Evolutionary conservation across 2,329 filamentous ascomycete genomes (phyloP), one percentile per base, ranked within the genome.

Genomic region (Onygenales sp.): DNA sequence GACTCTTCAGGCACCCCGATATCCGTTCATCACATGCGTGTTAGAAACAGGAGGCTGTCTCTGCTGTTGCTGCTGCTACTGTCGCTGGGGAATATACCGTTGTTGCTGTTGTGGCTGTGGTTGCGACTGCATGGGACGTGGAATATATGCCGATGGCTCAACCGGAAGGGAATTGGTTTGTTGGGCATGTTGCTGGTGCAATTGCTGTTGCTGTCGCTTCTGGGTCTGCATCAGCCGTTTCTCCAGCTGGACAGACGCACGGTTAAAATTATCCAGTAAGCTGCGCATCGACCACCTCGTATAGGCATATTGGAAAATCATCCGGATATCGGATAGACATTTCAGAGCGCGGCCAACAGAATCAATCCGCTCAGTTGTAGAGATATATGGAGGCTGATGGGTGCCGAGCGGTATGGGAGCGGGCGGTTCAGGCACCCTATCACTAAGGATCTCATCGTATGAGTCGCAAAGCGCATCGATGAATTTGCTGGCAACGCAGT

Each of bases 401-500:
- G 64, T 66, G 2, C 67, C 68, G 6, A 59, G 55, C 13, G 68
- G 64, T 33, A 66, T 58, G 5, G 58, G 42, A 1, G 51, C 14
- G 17, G 68, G 63, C 43, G 63, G 59, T 14, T 57, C 58, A 2
- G 68, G 66, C 9, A 69, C 54, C 13, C 57, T 54, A 11, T 61
- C 59, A 51, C 61, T 64, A 32, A 76, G 59, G 14, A 76, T 60
- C 9, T 69, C 55, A 50, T 82, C 76, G 42, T 75, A 73, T 59
- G 78, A 76, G n/a, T 76, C 72, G 52, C 73, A 75, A 21, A 85
- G 64, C 1, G 82, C 72, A 54, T 80, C 75, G 32, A 83, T 70
- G 51, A 85, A 79, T 52, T 80, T 77, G 44, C 73, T 73, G 13
- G 78, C 79, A 1, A 82, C 79, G 69, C 81, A 95, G 63, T 88